Base-by-base conservation (phyloP, 2,329 filamentous ascomycete genomes). In the Tolypocladium album region DNA sequence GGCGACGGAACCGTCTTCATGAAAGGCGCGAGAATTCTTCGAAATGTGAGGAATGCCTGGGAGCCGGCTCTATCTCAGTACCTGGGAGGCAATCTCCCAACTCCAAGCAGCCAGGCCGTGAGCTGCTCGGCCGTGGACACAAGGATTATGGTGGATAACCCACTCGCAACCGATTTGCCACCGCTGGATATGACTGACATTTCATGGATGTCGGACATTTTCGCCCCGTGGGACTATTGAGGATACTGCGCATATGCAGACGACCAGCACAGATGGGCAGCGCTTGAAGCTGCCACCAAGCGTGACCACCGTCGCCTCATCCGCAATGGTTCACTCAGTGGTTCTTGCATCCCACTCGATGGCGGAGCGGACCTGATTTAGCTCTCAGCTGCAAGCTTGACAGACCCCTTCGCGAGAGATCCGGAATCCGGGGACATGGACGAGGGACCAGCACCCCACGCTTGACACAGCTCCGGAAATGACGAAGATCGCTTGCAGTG, bases 121-220 rank as follows among this genome's bases (percentile, higher is more conserved):
- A 55, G 34, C 31, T 36, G 47, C n/a, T n/a, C 52, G 38, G 12
- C 56, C 24, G 55, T 62, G 4, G 60, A 64, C 34, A 50, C 60
- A 11, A 60, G 58, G 6, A 63, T 65, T 52, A 58, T 68, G 38
- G 57, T 60, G 13, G 65, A 64, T 42, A 66, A 56, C 38, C 64
- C 39, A 31, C 64, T 58, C 22, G 61, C 58, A 58, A 61, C 38
- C 40, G 69, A 64, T 31, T 58, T 63, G n/a, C 66, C 64, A 8
- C 64, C 65, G 31, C 64, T 70, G 55, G 72, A 75, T 58, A 70
- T 74, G 53, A 67, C 65, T 8, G 72, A 75, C 61, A 62, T 74
- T 56, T 64, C 68, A 22, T 75, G 73, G 73, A 74, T 75, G 71
- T 67, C 70, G 20, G 72, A 75, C 47, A 67, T 73, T 6, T 74